Base-by-base conservation (phyloP, 176 grass and related monocot species). In the Lolium perenne region DNA sequence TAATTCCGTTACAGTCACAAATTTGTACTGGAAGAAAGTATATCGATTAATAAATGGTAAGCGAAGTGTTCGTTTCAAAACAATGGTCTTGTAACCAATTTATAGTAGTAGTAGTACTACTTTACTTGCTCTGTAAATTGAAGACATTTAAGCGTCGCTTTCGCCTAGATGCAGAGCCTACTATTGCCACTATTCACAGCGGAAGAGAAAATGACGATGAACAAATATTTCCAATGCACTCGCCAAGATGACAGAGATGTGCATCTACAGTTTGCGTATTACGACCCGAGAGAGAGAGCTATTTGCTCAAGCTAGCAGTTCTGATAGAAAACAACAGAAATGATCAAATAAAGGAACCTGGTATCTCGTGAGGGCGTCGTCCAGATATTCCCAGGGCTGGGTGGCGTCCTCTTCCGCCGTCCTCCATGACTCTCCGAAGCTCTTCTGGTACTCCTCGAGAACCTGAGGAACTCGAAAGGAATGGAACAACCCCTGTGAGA, bases 381-480 rank as follows among this genome's bases (percentile, higher is more conserved):
- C 88, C 53, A 97, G 64, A 79, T 90, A 98, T 74, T 88, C 85
- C 93, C 95, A 98, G 26, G 93, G 67, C 80, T 95, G 80, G 45
- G 87, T 85, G 4, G 71, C 79, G 65, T 98, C 91, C 7, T 38
- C 35, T 79, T 86, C 85, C 2, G 86, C 62, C 50, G 63, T 71
- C 91, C 84, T 98, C 93, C 87, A 93, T n/a, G 87, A 95, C 25
- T 98, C 91, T 11, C 95, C 95, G 91, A 93, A 97, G 63, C 64
- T 74, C 50, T 92, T 98, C 35, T 95, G 93, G 85, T 98, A 98
- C 81, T 95, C 91, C 88, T 98, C 93, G 32, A 97, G 82, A 25
- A 97, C 93, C 93, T 97, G 79, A 9, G 80, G 7, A 21, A 25
- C 3, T 55, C 3, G 1, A 63, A 15, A 43, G 12, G 22, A 7